These are phyloP conservation scores for Paraconiothyrium sp. DNA, from an alignment of 2,329 filamentous ascomycete species.

Conservation along the genomic window DNA sequence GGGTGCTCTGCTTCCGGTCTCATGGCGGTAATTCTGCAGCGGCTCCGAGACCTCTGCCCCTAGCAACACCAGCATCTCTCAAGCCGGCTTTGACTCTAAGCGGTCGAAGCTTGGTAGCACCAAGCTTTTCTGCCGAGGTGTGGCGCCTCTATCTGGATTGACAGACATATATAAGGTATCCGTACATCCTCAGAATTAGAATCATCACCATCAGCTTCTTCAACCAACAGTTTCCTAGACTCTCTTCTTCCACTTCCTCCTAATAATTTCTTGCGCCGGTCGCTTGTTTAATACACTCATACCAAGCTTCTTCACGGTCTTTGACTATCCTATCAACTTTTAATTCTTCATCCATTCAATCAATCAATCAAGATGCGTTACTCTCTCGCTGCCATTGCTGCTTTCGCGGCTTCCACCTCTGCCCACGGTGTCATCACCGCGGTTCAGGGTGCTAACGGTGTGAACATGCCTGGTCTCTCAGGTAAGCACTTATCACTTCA, in stretches of 20 bases:
- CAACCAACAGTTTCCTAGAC: conserved; percentile 37
- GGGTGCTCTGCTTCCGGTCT: conserved; percentile 31
- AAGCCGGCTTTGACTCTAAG: conserved; percentile 17
- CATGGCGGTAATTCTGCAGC: conserved; percentile 24
- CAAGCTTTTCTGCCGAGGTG: conserved; percentile 41
- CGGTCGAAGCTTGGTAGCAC: conserved; percentile 39
- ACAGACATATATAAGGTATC: conserved; percentile 39
- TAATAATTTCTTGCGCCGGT: conserved; percentile 48
- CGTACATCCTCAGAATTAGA: conserved; percentile 22
- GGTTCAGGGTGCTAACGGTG: conserved; percentile 68
- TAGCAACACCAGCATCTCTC: conserved; percentile 21
- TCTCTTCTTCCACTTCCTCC: conserved; percentile 37
- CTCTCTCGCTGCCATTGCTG: conserved; percentile 57
- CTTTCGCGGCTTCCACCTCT: conserved; percentile 59
- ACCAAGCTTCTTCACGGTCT: neutral
- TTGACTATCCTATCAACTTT: conserved; percentile 12
- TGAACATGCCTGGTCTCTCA: conserved; percentile 69
- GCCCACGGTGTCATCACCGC: conserved; percentile 68
- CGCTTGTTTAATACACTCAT: conserved; percentile 42
- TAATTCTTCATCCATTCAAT: conserved; percentile 20
- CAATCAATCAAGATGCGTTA: conserved; percentile 57
- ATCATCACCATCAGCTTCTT: conserved; percentile 38
- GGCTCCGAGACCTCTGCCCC: conserved; percentile 22
- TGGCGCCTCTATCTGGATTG: neutral
- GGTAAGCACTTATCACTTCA: conserved; percentile 44